Base-by-base conservation (phyloP, 192 early-diverging fungal species). In the Mortierella antarctica region DNA sequence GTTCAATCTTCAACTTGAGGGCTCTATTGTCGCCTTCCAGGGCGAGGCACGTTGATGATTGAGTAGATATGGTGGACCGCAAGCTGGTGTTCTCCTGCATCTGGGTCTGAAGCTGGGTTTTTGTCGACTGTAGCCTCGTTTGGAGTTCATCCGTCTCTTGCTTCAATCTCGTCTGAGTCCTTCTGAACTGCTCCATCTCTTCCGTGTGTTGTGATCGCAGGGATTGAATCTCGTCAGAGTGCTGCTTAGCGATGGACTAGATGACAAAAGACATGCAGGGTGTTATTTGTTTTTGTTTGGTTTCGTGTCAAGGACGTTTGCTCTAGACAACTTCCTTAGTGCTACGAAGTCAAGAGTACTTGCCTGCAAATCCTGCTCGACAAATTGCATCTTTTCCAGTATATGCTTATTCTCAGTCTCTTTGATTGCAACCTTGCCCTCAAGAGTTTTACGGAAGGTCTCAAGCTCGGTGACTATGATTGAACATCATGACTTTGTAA, bases 381-480 rank as follows among this genome's bases (percentile, higher is more conserved):
- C 65, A 51, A 86, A 66, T 53, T 70, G 67, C 57, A 82, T 70
- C 60, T 86, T 70, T 55, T 73, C 73, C 21, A 75, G 53, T 4
- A 83, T 81, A 13, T 82, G 65, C 57, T 68, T 61, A 49, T 91
- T 93, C 67, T 93, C 92, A 52, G 75, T 78, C 70, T 92, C 89
- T 60, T 93, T 93, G n/a, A 71, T 73, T 6, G 80, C 73, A n/a
- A 93, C 87, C 40, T 86, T 83, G 48, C 59, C 60, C 74, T 91
- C 83, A 7, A 93, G 71, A 23, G 52, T 82, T 41, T 62, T 39
- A 45, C 89, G 85, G 71, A 91, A 91, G 3, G 76, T 42, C 54
- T 82, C 73, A 17, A 83, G 40, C 31, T 78, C 66, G 11, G 62
- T 56, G 57, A 83, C 83, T 83, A 56, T 17, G 50, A 51, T 15